Base-by-base conservation (phyloP, 805 yeast species). In the Metschnikowia arizonensis region DNA sequence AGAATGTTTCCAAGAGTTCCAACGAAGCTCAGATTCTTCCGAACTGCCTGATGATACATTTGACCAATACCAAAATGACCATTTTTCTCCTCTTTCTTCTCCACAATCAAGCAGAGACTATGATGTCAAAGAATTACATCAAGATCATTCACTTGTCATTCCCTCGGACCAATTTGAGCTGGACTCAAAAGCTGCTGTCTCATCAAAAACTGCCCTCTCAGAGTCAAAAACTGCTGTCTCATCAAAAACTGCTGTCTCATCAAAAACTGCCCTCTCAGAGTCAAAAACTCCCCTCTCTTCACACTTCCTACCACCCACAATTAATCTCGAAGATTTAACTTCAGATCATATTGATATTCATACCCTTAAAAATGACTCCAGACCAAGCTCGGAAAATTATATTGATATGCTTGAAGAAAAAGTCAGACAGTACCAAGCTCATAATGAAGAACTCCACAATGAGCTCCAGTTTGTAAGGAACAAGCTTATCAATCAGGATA, bases 11-110 rank as follows among this genome's bases (percentile, higher is more conserved):
- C 33, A 37, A 18, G 40, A 37, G n/a, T 18, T 37, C 9, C 40
- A 28, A 9, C 23, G 33, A 11, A 18, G 17, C 30, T 36, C 40
- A 12, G 40, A 37, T 17, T 28, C 29, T 3, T 18, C 40, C 12
- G 38, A 34, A 5, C 32, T 36, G 17, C 36, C 44, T 15, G 52
- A 46, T n/a, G 53, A 50, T 18, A 52, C 53, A 3, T 50, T 50
- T 24, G 54, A 50, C 39, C 33, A 50, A 21, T 33, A 24, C 43
- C n/a, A n/a, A n/a, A 39, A 33, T 12, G 36, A 34, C 9, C 44
- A 46, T 12, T 34, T 42, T 24, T 58, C 67, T 9, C 68, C 69
- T 14, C 52, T 53, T 8, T 65, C 71, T 3, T 61, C 70, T 2
- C 71, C 72, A 1, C 57, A 49, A 10, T 65, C 70, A 10, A 51